These are phyloP conservation scores for Biscogniauxia mediterranea DNA, from an alignment of 2,329 filamentous ascomycete genomes.

Conservation along the genomic window DNA sequence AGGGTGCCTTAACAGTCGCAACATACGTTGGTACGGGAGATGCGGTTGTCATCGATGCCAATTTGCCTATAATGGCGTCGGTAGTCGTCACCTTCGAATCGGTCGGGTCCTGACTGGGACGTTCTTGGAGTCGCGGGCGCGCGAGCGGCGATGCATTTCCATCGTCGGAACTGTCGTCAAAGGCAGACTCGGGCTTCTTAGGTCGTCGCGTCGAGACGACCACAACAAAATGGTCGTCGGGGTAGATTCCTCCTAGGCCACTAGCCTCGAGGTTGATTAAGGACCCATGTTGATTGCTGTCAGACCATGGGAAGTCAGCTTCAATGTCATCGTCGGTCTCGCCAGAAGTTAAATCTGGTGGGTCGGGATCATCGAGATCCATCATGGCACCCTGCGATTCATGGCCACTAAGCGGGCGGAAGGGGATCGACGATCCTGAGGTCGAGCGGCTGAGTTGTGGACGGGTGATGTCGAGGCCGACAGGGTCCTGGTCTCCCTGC, in stretches of 20 bases:
- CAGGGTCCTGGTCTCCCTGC: constrained; percentile 21
- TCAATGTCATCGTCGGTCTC: constrained; percentile 42
- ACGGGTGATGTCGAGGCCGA: constrained; percentile 25
- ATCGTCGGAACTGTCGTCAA: constrained; percentile 11
- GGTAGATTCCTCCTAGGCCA: constrained; percentile 57
- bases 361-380: constrained; percentile 30
- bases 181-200: constrained; percentile 18
- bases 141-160: background rate
- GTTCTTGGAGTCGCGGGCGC: constrained; percentile 9
- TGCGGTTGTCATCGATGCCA: constrained; percentile 42
- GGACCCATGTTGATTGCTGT: constrained; percentile 39
- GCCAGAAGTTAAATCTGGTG: constrained; percentile 32
- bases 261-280: constrained; percentile 50
- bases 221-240: constrained; percentile 63
- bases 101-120: constrained; percentile 13
- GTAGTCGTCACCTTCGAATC: constrained; percentile 32
- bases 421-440: constrained; percentile 51
- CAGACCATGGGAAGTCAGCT: constrained; percentile 47
- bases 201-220: constrained; percentile 51
- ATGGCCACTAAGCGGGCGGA: constrained; percentile 50
- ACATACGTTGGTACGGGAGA: constrained; percentile 31
- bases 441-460: constrained; percentile 29
- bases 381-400: constrained; percentile 21
- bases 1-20: background rate
- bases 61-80: constrained; percentile 40